These are phyloP conservation scores for Chaetomidium leptoderma DNA, from an alignment of 495 filamentous ascomycete genomes.

Conservation along the genomic window DNA sequence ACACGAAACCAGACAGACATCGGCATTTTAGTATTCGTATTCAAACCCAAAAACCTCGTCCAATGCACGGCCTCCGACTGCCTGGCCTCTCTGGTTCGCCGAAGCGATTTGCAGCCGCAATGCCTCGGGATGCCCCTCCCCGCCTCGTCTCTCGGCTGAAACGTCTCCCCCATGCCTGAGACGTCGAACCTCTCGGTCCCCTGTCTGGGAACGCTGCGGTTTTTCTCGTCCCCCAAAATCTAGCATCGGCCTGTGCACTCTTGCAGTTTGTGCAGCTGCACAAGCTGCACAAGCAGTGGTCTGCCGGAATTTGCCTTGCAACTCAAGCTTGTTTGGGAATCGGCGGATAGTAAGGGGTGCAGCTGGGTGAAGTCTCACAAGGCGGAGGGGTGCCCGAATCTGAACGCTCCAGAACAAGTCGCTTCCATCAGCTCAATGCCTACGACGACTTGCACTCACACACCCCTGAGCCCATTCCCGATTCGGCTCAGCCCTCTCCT, in stretches of 20 bases:
- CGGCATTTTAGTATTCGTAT: not conserved
- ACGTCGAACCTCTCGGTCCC: slow-evolving; percentile 23
- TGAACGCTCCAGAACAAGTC: too few relatives aligned
- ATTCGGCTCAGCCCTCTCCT: slow-evolving; percentile 9
- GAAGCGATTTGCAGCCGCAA: not conserved
- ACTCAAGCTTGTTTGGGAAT: not conserved
- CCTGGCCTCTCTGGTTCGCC: slow-evolving; percentile 5
- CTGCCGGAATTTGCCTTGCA: not conserved
- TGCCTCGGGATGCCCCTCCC: not conserved
- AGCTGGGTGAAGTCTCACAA: not conserved
- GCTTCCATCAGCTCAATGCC: not conserved
- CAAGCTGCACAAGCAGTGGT: not conserved
- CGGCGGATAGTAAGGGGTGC: not conserved
- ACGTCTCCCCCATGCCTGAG: slow-evolving; percentile 26
- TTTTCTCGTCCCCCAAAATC: slow-evolving; percentile 12
- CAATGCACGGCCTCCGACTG: not conserved
- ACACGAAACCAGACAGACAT: not conserved
- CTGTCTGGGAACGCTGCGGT: slow-evolving; percentile 11
- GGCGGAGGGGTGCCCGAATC: not conserved
- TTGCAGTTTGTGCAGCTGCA: too few relatives aligned
- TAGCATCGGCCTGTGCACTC: slow-evolving; percentile 11
- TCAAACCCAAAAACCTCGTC: not conserved
- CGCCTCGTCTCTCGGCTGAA: slow-evolving; percentile 24
- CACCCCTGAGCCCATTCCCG: not conserved
- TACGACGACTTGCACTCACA: not conserved